Evolutionary conservation across 2,329 filamentous ascomycete species (phyloP).

Genomic region (Didymosphaeria variabile): DNA sequence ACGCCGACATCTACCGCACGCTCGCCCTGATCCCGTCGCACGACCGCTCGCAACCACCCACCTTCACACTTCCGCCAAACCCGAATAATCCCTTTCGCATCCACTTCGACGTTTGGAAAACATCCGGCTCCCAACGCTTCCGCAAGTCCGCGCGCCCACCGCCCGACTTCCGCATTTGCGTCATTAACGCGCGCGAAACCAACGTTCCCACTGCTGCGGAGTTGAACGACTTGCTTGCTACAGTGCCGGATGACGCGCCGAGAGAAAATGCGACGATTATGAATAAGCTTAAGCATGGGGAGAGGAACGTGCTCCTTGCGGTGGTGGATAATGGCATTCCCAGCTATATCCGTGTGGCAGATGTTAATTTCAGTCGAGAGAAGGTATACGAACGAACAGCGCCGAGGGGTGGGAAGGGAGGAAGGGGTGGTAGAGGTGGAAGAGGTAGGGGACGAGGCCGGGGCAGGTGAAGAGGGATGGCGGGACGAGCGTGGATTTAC

Average conservation of each 20-base stretch:
- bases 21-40: conserved; percentile 78
- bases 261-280: conserved; percentile 68
- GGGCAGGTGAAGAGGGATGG: conserved; percentile 28
- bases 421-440: conserved; percentile 48
- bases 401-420: conserved; percentile 49
- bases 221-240: conserved; percentile 74
- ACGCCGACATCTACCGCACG: conserved; percentile 76
- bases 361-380: conserved; percentile 79
- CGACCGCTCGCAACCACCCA: conserved; percentile 60
- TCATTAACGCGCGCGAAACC: conserved; percentile 78
- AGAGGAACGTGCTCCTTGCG: conserved; percentile 83
- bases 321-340: conserved; percentile 90
- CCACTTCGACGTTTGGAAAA: conserved; percentile 85
- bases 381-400: conserved; percentile 70
- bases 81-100: conserved; percentile 71
- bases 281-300: conserved; percentile 82
- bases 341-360: conserved; percentile 83
- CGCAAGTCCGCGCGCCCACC: conserved; percentile 79
- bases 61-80: conserved; percentile 42
- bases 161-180: conserved; percentile 85
- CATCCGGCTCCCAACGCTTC: conserved; percentile 62
- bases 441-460: conserved; percentile 56
- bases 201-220: conserved; percentile 77
- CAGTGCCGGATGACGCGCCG: conserved; percentile 74
- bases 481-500: too few species aligned